Percentiles rank a stretch among this genome's conserved stretches.
phyloP scores from a whole-genome alignment of 2,329 filamentous ascomycete genomes.

The Cordyceps tenuipes region DNA sequence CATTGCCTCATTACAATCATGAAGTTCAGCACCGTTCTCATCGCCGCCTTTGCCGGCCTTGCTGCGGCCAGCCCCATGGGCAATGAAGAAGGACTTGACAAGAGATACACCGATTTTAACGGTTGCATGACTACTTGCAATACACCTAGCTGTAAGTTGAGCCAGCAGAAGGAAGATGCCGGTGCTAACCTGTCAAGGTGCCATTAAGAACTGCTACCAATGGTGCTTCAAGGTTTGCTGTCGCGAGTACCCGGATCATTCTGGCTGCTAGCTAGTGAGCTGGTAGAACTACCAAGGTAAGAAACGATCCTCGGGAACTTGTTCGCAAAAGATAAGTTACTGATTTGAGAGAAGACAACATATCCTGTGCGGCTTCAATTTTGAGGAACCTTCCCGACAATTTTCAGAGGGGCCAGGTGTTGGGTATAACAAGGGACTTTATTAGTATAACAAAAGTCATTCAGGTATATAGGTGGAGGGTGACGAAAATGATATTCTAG shows the following conservation, averaged over 20 bases:
- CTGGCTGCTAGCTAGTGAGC: background rate
- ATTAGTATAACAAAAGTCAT: background rate
- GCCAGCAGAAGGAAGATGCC: no score
- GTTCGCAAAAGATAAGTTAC: background rate
- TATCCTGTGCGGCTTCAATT: background rate
- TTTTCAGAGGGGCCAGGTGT: background rate
- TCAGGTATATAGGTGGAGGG: background rate
- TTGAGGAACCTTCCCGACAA: background rate
- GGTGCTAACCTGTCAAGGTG: background rate
- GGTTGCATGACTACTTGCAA: conserved; percentile 11
- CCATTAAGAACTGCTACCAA: conserved; percentile 8
- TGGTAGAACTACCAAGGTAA: background rate
- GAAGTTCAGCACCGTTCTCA: conserved; percentile 9
- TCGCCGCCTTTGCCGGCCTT: conserved; percentile 7
- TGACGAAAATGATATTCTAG: background rate
- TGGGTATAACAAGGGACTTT: background rate
- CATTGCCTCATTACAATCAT: background rate
- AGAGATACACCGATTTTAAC: conserved; percentile 9
- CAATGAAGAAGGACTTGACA: conserved; percentile 7
- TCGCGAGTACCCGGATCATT: background rate
- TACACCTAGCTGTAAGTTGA: background rate
- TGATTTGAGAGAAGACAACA: background rate
- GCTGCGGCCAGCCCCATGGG: conserved; percentile 5
- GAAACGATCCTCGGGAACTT: background rate
- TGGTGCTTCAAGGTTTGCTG: conserved; percentile 11